A percentile compares a stretch with the other conserved stretches of the same genome.
Evolutionary conservation across 225 moss, liverwort and hornwort species (phyloP).

Genomic region (Asterella californica): DNA sequence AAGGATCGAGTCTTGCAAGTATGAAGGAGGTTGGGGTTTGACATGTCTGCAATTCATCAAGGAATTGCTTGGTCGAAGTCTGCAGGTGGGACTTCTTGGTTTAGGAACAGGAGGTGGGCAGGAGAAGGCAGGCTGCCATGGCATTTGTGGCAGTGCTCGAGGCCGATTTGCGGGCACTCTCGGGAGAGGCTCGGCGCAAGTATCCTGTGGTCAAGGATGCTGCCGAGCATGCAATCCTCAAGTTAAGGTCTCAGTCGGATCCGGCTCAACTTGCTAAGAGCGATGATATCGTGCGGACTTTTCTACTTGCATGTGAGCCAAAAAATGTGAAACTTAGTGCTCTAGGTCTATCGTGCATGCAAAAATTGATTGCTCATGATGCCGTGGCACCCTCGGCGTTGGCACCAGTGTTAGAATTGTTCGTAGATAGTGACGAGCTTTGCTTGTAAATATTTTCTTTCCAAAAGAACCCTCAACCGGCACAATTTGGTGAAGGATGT

Average conservation of each 20-base stretch:
- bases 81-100: neutral
- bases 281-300: constrained; percentile 85
- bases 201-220: constrained; percentile 84
- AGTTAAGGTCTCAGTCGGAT: constrained; percentile 74
- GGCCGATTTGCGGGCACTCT: constrained; percentile 87
- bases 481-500: too few species aligned
- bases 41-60: constrained; percentile 16
- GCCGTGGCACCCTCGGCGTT: constrained; percentile 70
- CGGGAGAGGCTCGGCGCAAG: constrained; percentile 86
- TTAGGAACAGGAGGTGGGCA: constrained; percentile 2
- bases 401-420: too few species aligned
- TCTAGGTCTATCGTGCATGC: constrained; percentile 84
- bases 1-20: neutral
- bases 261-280: constrained; percentile 68
- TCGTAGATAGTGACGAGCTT: too few species aligned
- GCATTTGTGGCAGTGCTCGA: constrained; percentile 90
- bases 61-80: neutral
- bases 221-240: constrained; percentile 94
- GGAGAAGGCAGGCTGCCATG: constrained; percentile 44
- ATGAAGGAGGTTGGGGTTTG: constrained; percentile 9
- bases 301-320: constrained; percentile 90
- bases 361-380: constrained; percentile 92
- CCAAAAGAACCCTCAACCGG: too few species aligned
- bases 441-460: too few species aligned
- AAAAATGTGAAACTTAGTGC: constrained; percentile 86